These are phyloP conservation scores for Ceratobasidium sp. DNA, from an alignment of 1,284 basidiomycete species.

Conservation along the genomic window DNA sequence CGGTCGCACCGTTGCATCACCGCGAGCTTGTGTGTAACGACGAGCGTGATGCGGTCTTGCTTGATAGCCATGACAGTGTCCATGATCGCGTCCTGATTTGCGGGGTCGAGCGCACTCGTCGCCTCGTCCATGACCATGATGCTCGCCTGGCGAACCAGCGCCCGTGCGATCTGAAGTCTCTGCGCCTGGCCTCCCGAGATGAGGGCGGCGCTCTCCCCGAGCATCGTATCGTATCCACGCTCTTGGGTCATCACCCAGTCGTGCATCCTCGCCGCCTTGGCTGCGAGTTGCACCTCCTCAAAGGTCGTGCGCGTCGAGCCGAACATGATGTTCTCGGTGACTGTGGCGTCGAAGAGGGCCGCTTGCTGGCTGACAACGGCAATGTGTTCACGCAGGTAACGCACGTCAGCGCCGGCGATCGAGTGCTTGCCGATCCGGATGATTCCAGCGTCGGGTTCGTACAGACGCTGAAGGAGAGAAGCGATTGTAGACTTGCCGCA, in stretches of 20 bases:
- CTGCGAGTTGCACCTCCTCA: slow-evolving; percentile 73
- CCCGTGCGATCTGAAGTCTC: slow-evolving; percentile 90
- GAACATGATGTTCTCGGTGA: slow-evolving; percentile 89
- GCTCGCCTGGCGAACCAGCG: slow-evolving; percentile 74
- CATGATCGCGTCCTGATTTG: slow-evolving; percentile 82
- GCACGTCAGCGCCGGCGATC: slow-evolving; percentile 69
- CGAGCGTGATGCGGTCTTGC: slow-evolving; percentile 80
- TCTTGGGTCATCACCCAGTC: slow-evolving; percentile 87
- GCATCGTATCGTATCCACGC: slow-evolving; percentile 82
- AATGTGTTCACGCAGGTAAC: slow-evolving; percentile 82
- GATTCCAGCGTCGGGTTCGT: slow-evolving; percentile 75
- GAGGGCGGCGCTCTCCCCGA: slow-evolving; percentile 89
- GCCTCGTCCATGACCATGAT: slow-evolving; percentile 96
- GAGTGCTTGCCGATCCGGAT: slow-evolving; percentile 68
- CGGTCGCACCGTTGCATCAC: slow-evolving; percentile 94
- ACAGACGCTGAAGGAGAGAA: slow-evolving; percentile 83
- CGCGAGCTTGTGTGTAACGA: slow-evolving; percentile 93
- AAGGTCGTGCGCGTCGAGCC: slow-evolving; percentile 64
- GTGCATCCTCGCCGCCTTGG: slow-evolving; percentile 81
- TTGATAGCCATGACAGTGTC: slow-evolving; percentile 77
- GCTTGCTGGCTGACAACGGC: slow-evolving; percentile 88
- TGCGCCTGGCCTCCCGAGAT: slow-evolving; percentile 97
- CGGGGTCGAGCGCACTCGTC: slow-evolving; percentile 87
- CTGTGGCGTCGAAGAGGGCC: slow-evolving; percentile 85
- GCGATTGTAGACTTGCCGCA: slow-evolving; percentile 91